Percentiles rank a stretch among this genome's conserved stretches.
These are phyloP conservation scores for Basidioascus undulatus DNA, from an alignment of 768 basidiomycete genomes.

Conservation along the genomic window DNA sequence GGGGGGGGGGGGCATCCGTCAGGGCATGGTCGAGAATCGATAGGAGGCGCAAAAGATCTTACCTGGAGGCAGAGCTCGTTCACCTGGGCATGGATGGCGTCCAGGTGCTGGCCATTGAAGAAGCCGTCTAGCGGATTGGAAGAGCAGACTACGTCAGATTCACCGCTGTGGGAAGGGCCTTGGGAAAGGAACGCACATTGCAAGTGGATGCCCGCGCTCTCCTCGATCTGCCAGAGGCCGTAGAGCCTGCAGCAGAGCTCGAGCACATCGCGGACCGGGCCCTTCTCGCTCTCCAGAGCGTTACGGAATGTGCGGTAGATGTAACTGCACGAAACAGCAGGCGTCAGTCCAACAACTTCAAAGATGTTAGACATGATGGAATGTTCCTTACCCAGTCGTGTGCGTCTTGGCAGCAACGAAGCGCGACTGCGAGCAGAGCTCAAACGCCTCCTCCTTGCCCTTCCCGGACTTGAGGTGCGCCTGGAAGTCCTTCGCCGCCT, in stretches of 20 bases:
- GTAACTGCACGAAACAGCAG: slow-evolving; percentile 12
- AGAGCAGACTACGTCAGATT: too few species aligned
- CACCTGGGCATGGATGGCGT: slow-evolving; percentile 10
- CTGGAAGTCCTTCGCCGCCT: slow-evolving; percentile 20
- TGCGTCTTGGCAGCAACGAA: slow-evolving; percentile 24
- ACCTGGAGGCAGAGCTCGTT: not conserved
- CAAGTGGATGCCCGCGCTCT: slow-evolving; percentile 22
- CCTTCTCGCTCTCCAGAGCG: slow-evolving; percentile 16
- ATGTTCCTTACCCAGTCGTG: slow-evolving; percentile 15
- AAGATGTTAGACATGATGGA: too few species aligned
- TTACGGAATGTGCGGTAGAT: slow-evolving; percentile 20
- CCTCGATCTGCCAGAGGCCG: slow-evolving; percentile 22
- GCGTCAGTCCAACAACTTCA: not conserved
- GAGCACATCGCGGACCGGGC: slow-evolving; percentile 15
- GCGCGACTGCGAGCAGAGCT: slow-evolving; percentile 20
- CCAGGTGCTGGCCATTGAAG: slow-evolving; percentile 12
- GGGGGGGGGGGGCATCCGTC: too few species aligned
- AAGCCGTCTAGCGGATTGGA: too few species aligned
- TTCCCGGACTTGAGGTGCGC: slow-evolving; percentile 16
- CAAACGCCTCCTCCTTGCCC: slow-evolving; percentile 22
- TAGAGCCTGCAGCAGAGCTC: slow-evolving; percentile 19
- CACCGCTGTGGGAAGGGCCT: too few species aligned
- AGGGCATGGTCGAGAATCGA: too few species aligned
- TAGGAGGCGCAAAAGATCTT: not conserved
- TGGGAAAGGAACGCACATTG: too few species aligned